Percentiles rank a stretch among this genome's conserved stretches.
Evolutionary conservation across 352 stramenopile species (phyloP).

Genomic region (Phytopythium kandeliae): DNA sequence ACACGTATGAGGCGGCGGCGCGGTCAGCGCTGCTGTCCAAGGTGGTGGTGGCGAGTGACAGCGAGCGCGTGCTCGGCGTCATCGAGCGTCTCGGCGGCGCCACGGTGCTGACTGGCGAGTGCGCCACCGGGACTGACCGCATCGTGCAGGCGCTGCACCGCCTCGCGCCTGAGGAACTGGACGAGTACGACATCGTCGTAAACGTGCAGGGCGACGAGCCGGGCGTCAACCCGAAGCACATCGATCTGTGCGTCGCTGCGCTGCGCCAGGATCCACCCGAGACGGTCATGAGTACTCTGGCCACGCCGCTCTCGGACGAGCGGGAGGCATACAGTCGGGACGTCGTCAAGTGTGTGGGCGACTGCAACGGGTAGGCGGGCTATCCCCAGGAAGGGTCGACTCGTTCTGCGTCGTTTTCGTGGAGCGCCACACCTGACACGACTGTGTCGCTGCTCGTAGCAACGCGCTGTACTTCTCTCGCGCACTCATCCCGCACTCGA

Average conservation of each 20-base stretch:
- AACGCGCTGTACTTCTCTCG: slow-evolving; percentile 85
- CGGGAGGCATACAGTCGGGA: slow-evolving; percentile 47
- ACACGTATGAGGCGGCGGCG: slow-evolving; percentile 61
- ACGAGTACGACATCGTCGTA: slow-evolving; percentile 65
- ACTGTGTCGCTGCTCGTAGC: slow-evolving; percentile 15
- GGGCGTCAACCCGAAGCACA: slow-evolving; percentile 69
- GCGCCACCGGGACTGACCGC: slow-evolving; percentile 68
- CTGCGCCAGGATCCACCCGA: slow-evolving; percentile 34
- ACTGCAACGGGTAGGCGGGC: slow-evolving; percentile 39
- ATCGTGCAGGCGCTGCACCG: slow-evolving; percentile 54
- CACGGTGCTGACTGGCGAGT: slow-evolving; percentile 61
- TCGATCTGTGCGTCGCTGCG: slow-evolving; percentile 60
- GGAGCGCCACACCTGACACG: no score
- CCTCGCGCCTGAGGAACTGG: slow-evolving; percentile 34
- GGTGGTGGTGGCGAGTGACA: slow-evolving; percentile 82
- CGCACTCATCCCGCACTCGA: slow-evolving; percentile 72
- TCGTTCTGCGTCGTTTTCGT: no score
- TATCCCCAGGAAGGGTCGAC: no score
- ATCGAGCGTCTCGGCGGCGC: slow-evolving; percentile 35
- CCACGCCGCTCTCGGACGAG: slow-evolving; percentile 56
- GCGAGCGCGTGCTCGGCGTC: slow-evolving; percentile 39
- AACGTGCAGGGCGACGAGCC: slow-evolving; percentile 86
- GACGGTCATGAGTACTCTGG: slow-evolving; percentile 76
- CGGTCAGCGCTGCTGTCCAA: slow-evolving; percentile 47
- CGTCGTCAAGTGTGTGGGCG: slow-evolving; percentile 72